These are phyloP conservation scores for Lactifluus hygrophoroides DNA, from an alignment of 768 basidiomycete genomes.

Conservation along the genomic window DNA sequence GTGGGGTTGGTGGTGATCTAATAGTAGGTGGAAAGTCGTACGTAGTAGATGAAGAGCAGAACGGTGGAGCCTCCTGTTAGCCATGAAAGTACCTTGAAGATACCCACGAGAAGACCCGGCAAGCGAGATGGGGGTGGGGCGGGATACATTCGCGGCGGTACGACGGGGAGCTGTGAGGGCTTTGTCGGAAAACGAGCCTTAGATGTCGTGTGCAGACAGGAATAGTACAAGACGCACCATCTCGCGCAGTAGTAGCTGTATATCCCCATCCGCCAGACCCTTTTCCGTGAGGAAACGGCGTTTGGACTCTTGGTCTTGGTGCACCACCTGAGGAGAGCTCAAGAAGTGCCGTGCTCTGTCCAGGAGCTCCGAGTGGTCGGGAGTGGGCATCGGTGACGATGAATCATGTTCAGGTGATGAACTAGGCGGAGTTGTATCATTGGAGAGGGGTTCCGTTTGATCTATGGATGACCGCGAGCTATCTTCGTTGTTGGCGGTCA, in stretches of 20 bases:
- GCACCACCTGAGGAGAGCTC: slow-evolving; percentile 51
- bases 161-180: slow-evolving; percentile 33
- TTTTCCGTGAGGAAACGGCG: slow-evolving; percentile 62
- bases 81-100: slow-evolving; percentile 56
- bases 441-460: neutral
- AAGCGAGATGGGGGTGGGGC: slow-evolving; percentile 60
- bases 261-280: slow-evolving; percentile 53
- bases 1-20: neutral
- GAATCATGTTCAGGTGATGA: slow-evolving; percentile 1
- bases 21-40: slow-evolving; percentile 28
- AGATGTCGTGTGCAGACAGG: slow-evolving; percentile 22
- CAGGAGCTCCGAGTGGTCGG: slow-evolving; percentile 24
- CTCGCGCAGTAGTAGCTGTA: slow-evolving; percentile 49
- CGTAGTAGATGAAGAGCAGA: slow-evolving; percentile 57
- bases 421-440: neutral
- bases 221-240: slow-evolving; percentile 34
- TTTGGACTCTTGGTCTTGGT: slow-evolving; percentile 49
- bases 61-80: slow-evolving; percentile 53
- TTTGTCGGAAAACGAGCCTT: neutral
- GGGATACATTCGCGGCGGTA: slow-evolving; percentile 72
- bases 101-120: slow-evolving; percentile 55
- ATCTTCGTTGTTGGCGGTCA: slow-evolving; percentile 12
- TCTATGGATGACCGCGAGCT: neutral
- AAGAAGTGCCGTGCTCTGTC: slow-evolving; percentile 56
- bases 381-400: neutral